These are phyloP conservation scores for Naegleria gruberi DNA, from an alignment of 208 protist species.

Conservation along the genomic window DNA sequence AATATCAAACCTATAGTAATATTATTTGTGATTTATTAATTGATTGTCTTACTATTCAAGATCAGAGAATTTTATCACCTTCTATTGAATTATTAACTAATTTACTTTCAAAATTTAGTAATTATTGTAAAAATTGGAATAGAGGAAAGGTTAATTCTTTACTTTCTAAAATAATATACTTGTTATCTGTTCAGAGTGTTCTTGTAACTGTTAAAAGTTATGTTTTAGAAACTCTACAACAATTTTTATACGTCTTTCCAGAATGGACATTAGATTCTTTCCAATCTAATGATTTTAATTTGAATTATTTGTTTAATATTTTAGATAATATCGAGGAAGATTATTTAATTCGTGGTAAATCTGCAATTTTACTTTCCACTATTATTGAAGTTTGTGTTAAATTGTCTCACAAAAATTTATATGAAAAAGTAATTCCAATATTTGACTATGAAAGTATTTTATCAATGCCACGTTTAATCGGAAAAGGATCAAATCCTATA, in stretches of 20 bases:
- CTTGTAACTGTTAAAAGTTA: background rate
- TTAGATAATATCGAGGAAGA: background rate
- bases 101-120: background rate
- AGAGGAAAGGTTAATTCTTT: background rate
- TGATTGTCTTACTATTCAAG: background rate
- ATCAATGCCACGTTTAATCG: no score
- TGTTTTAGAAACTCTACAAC: background rate
- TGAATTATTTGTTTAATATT: background rate
- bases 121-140: constrained; percentile 20
- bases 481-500: no score
- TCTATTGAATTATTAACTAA: background rate
- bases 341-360: background rate
- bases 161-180: background rate
- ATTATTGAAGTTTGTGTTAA: background rate
- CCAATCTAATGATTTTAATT: background rate
- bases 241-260: background rate
- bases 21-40: background rate
- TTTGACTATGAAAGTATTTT: background rate
- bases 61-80: constrained; percentile 15
- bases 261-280: background rate
- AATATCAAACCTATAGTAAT: background rate
- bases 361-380: background rate
- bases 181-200: background rate
- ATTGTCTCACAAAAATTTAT: background rate
- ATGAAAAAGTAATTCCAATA: background rate